Percentiles rank a stretch among this genome's conserved stretches.
Evolutionary conservation across 2,329 filamentous ascomycete species (phyloP).

Genomic region (Neopestalotiopsis clavispora): DNA sequence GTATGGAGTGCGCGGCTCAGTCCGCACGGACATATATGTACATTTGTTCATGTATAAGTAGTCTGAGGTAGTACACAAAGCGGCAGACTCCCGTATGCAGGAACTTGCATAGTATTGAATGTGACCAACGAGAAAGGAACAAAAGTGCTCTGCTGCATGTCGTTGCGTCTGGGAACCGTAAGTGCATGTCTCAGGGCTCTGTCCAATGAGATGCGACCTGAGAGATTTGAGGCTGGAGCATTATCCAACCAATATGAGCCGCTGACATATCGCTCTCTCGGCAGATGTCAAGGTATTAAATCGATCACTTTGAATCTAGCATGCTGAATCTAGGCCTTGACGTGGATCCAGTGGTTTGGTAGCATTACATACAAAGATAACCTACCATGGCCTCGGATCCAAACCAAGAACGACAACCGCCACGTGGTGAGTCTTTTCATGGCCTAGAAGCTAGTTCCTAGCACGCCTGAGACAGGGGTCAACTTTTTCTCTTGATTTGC

Average conservation of each 20-base stretch:
- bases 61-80: background rate
- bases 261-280: slow-evolving; percentile 1
- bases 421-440: background rate
- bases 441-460: background rate
- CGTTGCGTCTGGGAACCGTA: background rate
- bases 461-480: background rate
- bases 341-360: background rate
- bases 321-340: background rate
- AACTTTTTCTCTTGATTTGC: background rate
- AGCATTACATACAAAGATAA: background rate
- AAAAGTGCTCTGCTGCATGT: background rate
- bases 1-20: background rate
- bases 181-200: background rate
- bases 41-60: background rate
- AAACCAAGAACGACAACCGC: background rate
- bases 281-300: background rate
- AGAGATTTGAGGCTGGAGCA: background rate
- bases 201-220: background rate
- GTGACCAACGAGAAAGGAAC: background rate
- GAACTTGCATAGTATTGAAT: background rate
- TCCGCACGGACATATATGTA: background rate
- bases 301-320: background rate
- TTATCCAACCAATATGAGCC: background rate
- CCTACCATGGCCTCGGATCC: background rate
- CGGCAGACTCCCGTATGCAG: slow-evolving; percentile 1